Evolutionary conservation across 2,329 filamentous ascomycete genomes (phyloP).

Genomic region (Lasiodiplodia gonubiensis): DNA sequence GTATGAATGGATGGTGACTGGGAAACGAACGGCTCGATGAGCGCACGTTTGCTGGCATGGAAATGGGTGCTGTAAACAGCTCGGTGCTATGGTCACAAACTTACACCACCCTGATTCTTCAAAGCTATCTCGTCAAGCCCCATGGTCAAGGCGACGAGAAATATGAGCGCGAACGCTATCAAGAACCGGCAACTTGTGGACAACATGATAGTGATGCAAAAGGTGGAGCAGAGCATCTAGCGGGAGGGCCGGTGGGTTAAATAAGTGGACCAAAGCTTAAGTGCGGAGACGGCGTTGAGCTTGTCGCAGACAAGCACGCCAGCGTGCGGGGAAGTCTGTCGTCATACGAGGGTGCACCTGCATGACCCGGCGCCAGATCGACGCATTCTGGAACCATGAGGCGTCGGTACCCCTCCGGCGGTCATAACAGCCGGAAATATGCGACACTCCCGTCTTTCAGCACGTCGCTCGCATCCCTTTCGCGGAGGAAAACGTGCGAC

Average conservation of each 20-base stretch:
- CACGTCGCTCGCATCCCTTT: background rate
- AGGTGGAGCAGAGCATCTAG: background rate
- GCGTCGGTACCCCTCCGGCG: no score
- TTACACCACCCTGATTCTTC: background rate
- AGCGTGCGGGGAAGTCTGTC: constrained; percentile 9
- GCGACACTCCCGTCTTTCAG: background rate
- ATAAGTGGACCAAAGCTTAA: constrained; percentile 6
- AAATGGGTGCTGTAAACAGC: background rate
- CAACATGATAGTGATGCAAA: background rate
- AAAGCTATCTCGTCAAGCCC: background rate
- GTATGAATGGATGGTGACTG: background rate
- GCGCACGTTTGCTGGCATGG: no score
- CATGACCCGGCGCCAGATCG: background rate
- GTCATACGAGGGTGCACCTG: constrained; percentile 1
- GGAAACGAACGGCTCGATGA: no score
- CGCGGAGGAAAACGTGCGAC: background rate
- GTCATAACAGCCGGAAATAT: no score
- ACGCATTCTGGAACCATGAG: background rate
- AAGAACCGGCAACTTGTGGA: background rate
- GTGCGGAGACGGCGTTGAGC: constrained; percentile 15
- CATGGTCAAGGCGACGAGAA: background rate
- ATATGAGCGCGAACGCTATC: background rate
- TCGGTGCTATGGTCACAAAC: background rate
- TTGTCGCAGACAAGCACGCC: constrained; percentile 4
- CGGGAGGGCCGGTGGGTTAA: background rate